Conservation (phyloP, 352 stramenopile species). For the Saprolegnia diclina region DNA sequence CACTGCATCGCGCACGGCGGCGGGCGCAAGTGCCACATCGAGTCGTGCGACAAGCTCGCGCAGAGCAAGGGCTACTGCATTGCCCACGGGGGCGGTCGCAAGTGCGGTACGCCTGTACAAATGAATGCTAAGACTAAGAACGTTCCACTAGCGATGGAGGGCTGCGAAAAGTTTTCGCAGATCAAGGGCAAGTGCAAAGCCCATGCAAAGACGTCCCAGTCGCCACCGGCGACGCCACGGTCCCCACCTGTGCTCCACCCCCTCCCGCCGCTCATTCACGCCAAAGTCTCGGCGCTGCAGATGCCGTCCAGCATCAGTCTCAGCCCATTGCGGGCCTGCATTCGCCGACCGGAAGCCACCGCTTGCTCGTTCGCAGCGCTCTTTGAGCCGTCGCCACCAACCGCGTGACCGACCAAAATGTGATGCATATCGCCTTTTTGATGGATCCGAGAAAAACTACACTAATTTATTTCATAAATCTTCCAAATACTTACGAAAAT, state of each 20-base stretch:
- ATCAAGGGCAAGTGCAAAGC: slow-evolving; percentile 83
- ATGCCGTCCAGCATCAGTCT: slow-evolving; percentile 9
- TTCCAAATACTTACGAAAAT: too few species aligned
- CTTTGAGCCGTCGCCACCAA: slow-evolving; percentile 7
- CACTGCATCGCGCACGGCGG: slow-evolving; percentile 77
- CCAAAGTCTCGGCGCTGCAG: slow-evolving; percentile 10
- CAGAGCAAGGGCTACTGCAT: slow-evolving; percentile 32
- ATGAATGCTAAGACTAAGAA: not conserved
- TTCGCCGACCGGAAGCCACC: slow-evolving; percentile 9
- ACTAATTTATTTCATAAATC: too few species aligned
- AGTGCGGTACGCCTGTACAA: slow-evolving; percentile 27
- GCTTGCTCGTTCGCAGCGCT: slow-evolving; percentile 19
- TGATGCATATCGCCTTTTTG: not conserved
- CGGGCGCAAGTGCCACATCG: slow-evolving; percentile 63
- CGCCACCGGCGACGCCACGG: not conserved
- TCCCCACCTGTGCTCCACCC: not conserved
- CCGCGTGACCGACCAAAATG: not conserved
- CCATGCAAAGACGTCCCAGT: slow-evolving; percentile 49
- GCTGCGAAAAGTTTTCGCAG: slow-evolving; percentile 77
- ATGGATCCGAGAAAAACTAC: not conserved
- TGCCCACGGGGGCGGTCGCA: slow-evolving; percentile 28
- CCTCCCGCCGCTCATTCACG: not conserved
- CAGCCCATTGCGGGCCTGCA: slow-evolving; percentile 17
- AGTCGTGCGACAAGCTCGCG: slow-evolving; percentile 31
- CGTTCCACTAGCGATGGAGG: slow-evolving; percentile 8